Evolutionary conservation across 176 grass and related monocot genomes (phyloP).

Genomic region (Oryza coarctata): DNA sequence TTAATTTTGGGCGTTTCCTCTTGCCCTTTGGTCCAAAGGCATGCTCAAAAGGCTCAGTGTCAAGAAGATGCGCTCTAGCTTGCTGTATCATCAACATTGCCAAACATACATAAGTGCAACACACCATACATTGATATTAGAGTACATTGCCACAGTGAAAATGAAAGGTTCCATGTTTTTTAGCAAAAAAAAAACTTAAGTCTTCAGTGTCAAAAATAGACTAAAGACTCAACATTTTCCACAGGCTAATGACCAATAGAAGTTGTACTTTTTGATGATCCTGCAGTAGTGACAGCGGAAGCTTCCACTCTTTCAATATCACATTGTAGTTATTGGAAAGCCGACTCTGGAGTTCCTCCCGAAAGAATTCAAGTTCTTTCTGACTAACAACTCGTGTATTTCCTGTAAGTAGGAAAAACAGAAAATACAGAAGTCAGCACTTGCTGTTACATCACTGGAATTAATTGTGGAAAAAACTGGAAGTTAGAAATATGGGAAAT

Average conservation of each 20-base stretch:
- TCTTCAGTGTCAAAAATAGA: neutral
- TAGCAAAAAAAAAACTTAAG: neutral
- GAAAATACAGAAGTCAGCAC: neutral
- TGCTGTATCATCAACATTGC: conserved; percentile 58
- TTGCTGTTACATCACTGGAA: neutral
- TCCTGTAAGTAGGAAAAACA: conserved; percentile 44
- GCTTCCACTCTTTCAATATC: conserved; percentile 72
- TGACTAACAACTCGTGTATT: conserved; percentile 89
- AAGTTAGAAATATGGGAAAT: neutral
- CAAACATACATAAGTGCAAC: conserved; percentile 8
- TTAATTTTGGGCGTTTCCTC: conserved; percentile 73
- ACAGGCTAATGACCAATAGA: neutral
- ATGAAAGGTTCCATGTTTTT: neutral
- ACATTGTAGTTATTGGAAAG: conserved; percentile 85
- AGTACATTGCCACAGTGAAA: neutral
- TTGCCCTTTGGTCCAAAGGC: conserved; percentile 93
- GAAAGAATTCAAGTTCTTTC: conserved; percentile 75
- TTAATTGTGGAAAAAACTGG: neutral
- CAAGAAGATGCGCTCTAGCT: conserved; percentile 86
- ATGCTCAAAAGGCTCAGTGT: conserved; percentile 81
- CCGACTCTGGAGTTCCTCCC: conserved; percentile 59
- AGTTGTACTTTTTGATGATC: conserved; percentile 80
- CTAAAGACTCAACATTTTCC: neutral
- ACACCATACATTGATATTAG: neutral
- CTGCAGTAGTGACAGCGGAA: conserved; percentile 67